Percentiles rank a stretch among this genome's conserved stretches.
phyloP scores from a whole-genome alignment of 306 rosid genomes.

The Quercus mongolica region DNA sequence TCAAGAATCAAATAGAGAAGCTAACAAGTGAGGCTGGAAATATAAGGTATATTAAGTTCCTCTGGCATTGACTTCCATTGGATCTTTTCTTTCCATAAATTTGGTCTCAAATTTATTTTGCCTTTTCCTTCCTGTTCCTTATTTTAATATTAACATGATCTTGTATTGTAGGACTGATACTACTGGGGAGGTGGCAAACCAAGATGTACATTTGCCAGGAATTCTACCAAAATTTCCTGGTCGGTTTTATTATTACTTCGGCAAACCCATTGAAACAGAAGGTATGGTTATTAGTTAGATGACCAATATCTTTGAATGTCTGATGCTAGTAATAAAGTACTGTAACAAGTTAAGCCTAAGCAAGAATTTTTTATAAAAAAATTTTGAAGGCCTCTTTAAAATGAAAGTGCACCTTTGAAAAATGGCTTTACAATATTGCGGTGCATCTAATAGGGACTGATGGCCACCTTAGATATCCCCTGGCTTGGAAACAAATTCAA shows the following conservation, averaged over 20 bases:
- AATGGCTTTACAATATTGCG: neutral
- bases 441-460: neutral
- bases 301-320: neutral
- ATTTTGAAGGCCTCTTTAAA: neutral
- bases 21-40: slow-evolving; percentile 40
- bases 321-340: slow-evolving; percentile 4
- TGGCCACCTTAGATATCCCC: neutral
- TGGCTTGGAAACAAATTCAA: no score
- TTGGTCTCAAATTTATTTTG: neutral
- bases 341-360: neutral
- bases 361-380: neutral
- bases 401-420: neutral
- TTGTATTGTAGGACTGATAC: slow-evolving; percentile 36
- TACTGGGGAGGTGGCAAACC: slow-evolving; percentile 77
- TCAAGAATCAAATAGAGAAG: slow-evolving; percentile 47
- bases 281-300: slow-evolving; percentile 35
- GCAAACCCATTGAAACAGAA: slow-evolving; percentile 81
- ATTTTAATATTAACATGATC: neutral
- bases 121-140: neutral
- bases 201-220: slow-evolving; percentile 65
- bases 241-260: slow-evolving; percentile 73
- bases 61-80: slow-evolving; percentile 8
- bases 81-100: neutral
- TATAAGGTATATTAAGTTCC: slow-evolving; percentile 50
- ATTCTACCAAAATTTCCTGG: slow-evolving; percentile 81